Evolutionary conservation across 2,329 filamentous ascomycete genomes (phyloP).

Genomic region (Bimuria novae-zelandiae): DNA sequence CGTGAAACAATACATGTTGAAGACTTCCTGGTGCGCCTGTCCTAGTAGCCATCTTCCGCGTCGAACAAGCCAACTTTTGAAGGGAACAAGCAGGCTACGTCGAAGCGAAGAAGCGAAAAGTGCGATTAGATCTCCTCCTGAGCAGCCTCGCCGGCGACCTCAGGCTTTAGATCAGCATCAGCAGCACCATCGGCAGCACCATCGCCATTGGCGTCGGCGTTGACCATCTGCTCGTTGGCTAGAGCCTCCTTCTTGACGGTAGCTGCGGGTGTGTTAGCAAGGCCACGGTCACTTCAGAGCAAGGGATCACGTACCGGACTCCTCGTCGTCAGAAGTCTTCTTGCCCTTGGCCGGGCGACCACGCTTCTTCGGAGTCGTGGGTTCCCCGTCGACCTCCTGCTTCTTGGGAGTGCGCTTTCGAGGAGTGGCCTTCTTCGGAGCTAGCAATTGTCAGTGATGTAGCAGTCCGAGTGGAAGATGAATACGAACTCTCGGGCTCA

Average conservation of each 20-base stretch:
- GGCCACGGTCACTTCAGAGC: not conserved
- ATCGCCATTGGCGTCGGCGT: not conserved
- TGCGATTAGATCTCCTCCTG: slow-evolving; percentile 20
- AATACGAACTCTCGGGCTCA: slow-evolving; percentile 18
- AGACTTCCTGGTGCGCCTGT: not conserved
- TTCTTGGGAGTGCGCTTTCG: slow-evolving; percentile 41
- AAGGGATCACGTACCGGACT: slow-evolving; percentile 17
- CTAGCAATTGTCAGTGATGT: slow-evolving; percentile 9
- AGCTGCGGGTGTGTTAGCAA: slow-evolving; percentile 14
- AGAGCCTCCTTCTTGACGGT: slow-evolving; percentile 12
- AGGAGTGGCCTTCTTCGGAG: slow-evolving; percentile 34
- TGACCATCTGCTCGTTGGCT: slow-evolving; percentile 1
- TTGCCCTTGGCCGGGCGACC: slow-evolving; percentile 28
- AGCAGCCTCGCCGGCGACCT: not conserved
- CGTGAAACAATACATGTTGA: not conserved
- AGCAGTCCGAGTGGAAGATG: not conserved
- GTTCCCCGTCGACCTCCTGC: slow-evolving; percentile 37
- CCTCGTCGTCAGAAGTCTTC: slow-evolving; percentile 25
- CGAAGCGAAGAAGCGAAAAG: not conserved
- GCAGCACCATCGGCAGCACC: not conserved
- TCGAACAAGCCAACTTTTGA: not conserved
- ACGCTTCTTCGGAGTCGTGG: slow-evolving; percentile 38
- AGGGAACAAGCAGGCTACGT: not conserved
- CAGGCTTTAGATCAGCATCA: not conserved
- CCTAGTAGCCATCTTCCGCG: not conserved